Evolutionary conservation across 2,329 filamentous ascomycete species (phyloP), one percentile per base, ranked within the genome.

Genomic region (Westerdykella aurantiaca): DNA sequence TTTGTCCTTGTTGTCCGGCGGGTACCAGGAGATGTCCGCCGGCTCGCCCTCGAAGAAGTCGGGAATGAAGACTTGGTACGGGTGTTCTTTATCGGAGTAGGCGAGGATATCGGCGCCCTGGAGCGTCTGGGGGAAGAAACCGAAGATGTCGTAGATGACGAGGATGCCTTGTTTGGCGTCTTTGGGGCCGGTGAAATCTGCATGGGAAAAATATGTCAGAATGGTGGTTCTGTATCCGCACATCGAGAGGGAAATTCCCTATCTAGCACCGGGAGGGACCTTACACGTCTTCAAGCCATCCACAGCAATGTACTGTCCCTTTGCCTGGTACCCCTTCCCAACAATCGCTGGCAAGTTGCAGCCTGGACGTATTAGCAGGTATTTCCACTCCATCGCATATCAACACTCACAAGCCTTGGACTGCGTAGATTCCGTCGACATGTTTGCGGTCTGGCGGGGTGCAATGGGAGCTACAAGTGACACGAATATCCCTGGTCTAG

Each of bases 31-130:
- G 55, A 82, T 79, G 53, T 78, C 76, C 47, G 75, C 80, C 31
- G 87, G 85, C 52, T 79, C 76, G 64, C 87, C 89, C 47, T 86
- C 78, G 73, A 95, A 95, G 77, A 87, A 91, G 71, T 96, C 90
- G 22, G 90, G 90, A 51, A 96, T 90, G 70, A 90, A 89, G 54
- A 95, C 86, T 55, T 82, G 82, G 74, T 94, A 93, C 60, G 86
- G 80, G 47, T 74, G 65, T 72, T 78, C 68, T 80, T 86, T 85
- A 76, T 83, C 74, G 29, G 74, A 70, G 53, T 70, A 67, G 22
- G 80, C 76, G 34, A 82, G 74, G 56, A 82, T 82, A 53, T 83
- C 80, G 50, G 79, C 79, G 37, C 80, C 80, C 57, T 83, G 80
- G 14, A 82, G 54, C 9, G 79, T 82, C 58, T 83, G 80, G 9